These are phyloP conservation scores for Chrysosporium keratinophilum DNA, from an alignment of 2,329 filamentous ascomycete genomes.

Conservation along the genomic window DNA sequence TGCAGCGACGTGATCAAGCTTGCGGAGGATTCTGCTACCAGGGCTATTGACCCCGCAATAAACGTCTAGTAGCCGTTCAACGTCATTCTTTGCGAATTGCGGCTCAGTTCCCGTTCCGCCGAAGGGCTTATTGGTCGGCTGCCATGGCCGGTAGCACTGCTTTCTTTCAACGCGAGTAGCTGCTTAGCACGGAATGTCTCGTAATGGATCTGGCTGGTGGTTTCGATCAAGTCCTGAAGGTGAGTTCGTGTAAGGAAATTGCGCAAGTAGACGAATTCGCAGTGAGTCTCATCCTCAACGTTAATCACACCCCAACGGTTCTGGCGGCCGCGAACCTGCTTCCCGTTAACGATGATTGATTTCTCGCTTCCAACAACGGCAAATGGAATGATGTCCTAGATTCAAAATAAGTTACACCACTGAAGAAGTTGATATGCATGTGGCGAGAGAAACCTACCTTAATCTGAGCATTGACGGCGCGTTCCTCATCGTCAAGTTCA, in stretches of 20 bases:
- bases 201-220: constrained; percentile 99
- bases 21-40: not conserved
- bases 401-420: not conserved
- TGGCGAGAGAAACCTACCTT: constrained; percentile 53
- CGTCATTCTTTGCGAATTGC: constrained; percentile 91
- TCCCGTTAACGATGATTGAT: constrained; percentile 92
- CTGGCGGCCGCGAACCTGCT: constrained; percentile 93
- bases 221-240: constrained; percentile 97
- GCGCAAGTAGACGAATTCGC: constrained; percentile 96
- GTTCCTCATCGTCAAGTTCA: constrained; percentile 95
- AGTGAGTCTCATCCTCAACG: constrained; percentile 98
- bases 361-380: constrained; percentile 97
- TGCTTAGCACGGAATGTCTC: constrained; percentile 99
- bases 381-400: constrained; percentile 82
- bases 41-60: not conserved
- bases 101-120: constrained; percentile 90
- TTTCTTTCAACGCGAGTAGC: constrained; percentile 94
- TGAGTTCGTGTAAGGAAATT: constrained; percentile 98
- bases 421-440: not conserved
- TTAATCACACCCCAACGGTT: constrained; percentile 99
- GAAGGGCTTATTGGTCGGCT: constrained; percentile 92
- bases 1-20: not conserved
- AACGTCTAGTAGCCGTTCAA: constrained; percentile 87
- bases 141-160: constrained; percentile 66
- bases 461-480: constrained; percentile 84